A percentile compares a stretch with the other conserved stretches of the same genome.
These are phyloP conservation scores for Eucalyptus tenuipes DNA, from an alignment of 345 rosid species.

Conservation along the genomic window DNA sequence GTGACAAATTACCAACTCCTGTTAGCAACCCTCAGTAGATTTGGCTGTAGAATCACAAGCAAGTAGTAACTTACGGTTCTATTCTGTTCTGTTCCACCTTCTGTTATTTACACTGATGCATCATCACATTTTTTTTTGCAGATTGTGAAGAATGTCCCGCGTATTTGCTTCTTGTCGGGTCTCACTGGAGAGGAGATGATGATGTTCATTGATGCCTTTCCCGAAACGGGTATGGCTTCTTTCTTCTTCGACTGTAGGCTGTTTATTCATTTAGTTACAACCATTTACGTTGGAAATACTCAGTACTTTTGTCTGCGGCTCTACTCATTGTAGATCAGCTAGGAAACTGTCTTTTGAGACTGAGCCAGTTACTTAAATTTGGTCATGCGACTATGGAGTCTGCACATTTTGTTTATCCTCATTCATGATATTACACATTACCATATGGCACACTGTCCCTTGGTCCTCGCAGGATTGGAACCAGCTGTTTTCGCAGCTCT, in stretches of 20 bases:
- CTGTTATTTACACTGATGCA: neutral
- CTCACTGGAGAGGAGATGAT: conserved; percentile 89
- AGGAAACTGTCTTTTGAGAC: neutral
- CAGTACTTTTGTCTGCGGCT: neutral
- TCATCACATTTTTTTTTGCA: neutral
- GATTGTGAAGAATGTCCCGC: conserved; percentile 55
- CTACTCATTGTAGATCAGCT: neutral
- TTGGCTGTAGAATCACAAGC: neutral
- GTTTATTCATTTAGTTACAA: neutral
- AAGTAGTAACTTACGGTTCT: neutral
- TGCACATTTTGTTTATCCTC: neutral
- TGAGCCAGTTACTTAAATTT: neutral
- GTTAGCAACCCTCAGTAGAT: neutral
- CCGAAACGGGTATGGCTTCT: conserved; percentile 44
- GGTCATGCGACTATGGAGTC: neutral
- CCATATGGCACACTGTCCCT: neutral
- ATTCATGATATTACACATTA: neutral
- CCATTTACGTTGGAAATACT: neutral
- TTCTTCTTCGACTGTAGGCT: neutral
- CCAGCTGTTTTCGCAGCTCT: conserved; percentile 78
- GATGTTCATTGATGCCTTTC: conserved; percentile 89
- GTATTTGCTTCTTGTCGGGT: conserved; percentile 81
- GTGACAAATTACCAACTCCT: neutral
- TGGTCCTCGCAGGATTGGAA: conserved; percentile 43
- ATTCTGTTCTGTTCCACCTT: neutral